Evolutionary conservation across 805 yeast genomes (phyloP).

Genomic region (Nakazawaea pomicola): DNA sequence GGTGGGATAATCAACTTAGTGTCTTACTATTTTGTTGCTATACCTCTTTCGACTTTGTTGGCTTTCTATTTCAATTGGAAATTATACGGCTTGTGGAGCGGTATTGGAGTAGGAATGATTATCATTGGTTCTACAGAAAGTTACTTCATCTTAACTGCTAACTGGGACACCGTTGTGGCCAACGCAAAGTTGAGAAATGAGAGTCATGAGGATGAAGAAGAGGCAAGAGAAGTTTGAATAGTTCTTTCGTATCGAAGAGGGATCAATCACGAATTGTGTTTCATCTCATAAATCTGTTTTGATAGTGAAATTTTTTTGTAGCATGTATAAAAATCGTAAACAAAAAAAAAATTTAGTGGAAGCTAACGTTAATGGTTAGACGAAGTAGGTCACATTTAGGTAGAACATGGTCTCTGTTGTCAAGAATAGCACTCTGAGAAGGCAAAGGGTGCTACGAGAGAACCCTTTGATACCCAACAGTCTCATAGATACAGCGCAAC

Average conservation of each 20-base stretch:
- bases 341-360: not conserved
- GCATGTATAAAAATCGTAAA: not conserved
- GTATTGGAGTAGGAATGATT: conserved; percentile 61
- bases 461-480: conserved; percentile 56
- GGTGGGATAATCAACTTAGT: conserved; percentile 68
- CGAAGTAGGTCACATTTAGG: not conserved
- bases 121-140: conserved; percentile 47
- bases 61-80: conserved; percentile 44
- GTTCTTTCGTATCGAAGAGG: not conserved
- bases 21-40: conserved; percentile 66
- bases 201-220: conserved; percentile 19
- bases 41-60: conserved; percentile 61
- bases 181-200: conserved; percentile 25
- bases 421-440: not conserved
- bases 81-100: conserved; percentile 69
- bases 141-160: conserved; percentile 38
- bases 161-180: conserved; percentile 47
- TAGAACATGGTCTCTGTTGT: no score
- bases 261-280: no score
- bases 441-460: conserved; percentile 1
- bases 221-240: not conserved
- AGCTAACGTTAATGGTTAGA: not conserved
- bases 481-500: conserved; percentile 70
- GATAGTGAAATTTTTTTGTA: no score
- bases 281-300: no score